Evolutionary conservation across 1,139 yeast species (phyloP).

Genomic region (Geotrichum australiense): DNA sequence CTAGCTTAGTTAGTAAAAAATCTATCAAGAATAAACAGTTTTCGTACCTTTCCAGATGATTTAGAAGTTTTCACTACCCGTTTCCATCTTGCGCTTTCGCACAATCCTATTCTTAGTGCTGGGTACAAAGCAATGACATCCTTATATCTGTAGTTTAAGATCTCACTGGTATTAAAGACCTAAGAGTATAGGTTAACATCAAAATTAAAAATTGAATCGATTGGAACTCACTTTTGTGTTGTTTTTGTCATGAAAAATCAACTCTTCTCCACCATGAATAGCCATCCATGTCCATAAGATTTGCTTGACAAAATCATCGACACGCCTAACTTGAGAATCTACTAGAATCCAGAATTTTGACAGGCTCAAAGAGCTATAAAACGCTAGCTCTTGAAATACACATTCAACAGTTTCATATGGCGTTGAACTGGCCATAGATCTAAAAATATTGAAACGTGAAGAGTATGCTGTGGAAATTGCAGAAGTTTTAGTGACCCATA

Average conservation of each 20-base stretch:
- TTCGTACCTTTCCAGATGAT: neutral
- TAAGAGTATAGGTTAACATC: neutral
- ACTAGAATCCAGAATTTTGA: slow-evolving; percentile 9
- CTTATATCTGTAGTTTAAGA: neutral
- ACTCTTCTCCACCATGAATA: slow-evolving; percentile 2
- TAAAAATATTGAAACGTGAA: too few relatives aligned
- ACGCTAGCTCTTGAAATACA: slow-evolving; percentile 9
- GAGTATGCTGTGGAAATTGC: too few relatives aligned
- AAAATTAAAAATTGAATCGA: neutral
- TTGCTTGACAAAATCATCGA: slow-evolving; percentile 3
- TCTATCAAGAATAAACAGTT: neutral
- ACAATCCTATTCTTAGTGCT: slow-evolving; percentile 1
- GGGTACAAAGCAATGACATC: neutral
- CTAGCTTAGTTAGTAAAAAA: neutral
- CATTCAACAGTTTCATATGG: slow-evolving; percentile 12
- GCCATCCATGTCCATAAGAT: slow-evolving; percentile 14
- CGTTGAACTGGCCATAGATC: slow-evolving; percentile 4
- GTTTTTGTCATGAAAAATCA: slow-evolving; percentile 4
- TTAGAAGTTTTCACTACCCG: slow-evolving; percentile 3
- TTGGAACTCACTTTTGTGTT: slow-evolving; percentile 4
- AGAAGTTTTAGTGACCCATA: too few relatives aligned
- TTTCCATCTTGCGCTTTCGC: slow-evolving; percentile 4
- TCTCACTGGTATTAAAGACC: neutral
- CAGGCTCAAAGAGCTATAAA: slow-evolving; percentile 2
- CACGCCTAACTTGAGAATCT: neutral